A percentile compares a stretch with the other conserved stretches of the same genome.
Evolutionary conservation across 495 filamentous ascomycete genomes (phyloP).

Genomic region (Penicillium angulare): DNA sequence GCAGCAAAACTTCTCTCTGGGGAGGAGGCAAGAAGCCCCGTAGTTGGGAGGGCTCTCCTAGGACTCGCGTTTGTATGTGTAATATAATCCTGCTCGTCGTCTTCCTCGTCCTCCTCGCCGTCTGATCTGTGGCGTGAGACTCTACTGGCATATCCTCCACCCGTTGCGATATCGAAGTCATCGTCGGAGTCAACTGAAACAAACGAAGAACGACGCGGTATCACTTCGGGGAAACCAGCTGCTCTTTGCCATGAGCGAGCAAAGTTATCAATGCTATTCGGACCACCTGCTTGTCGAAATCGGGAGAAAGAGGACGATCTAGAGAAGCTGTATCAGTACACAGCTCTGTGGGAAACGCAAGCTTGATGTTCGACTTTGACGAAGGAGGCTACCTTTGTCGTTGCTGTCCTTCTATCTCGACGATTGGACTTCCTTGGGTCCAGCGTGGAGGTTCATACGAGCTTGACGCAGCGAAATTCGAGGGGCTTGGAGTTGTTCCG

Average conservation of each 20-base stretch:
- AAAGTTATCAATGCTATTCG: constrained; percentile 94
- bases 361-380: too few relatives aligned
- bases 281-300: constrained; percentile 78
- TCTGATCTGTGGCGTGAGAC: constrained; percentile 12
- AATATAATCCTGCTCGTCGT: constrained; percentile 1
- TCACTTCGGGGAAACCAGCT: constrained; percentile 81
- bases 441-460: constrained; percentile 20
- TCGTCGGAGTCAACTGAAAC: constrained; percentile 53
- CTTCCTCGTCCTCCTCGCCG: constrained; percentile 18
- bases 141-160: constrained; percentile 22
- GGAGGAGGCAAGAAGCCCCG: constrained; percentile 46
- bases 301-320: constrained; percentile 69
- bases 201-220: constrained; percentile 72
- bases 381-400: constrained; percentile 28
- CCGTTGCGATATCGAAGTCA: constrained; percentile 35
- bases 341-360: too few relatives aligned
- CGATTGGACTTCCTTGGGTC: constrained; percentile 10
- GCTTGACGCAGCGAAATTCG: constrained; percentile 12
- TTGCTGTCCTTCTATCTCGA: constrained; percentile 14
- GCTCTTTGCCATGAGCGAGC: constrained; percentile 92
- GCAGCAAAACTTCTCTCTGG: constrained; percentile 70
- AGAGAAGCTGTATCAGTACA: neutral
- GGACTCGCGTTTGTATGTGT: neutral
- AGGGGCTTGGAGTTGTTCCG: constrained; percentile 8
- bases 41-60: constrained; percentile 17